Evolutionary conservation across 2,329 filamentous ascomycete species (phyloP).

Genomic region (Aspergillus proliferans): DNA sequence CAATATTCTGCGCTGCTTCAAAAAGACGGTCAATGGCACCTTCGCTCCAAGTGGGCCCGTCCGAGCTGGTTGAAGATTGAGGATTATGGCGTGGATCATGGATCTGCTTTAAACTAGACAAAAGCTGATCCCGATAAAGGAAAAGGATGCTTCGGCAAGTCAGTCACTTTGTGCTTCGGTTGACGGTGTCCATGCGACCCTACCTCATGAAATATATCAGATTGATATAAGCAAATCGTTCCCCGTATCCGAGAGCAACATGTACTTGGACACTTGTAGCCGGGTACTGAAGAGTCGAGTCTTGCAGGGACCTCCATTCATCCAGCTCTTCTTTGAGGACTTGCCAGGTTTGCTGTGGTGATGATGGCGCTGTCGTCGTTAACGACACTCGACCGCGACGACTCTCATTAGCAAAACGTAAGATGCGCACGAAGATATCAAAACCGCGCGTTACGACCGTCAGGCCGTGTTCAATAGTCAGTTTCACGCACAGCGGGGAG

Average conservation of each 20-base stretch:
- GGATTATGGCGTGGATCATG: slow-evolving; percentile 12
- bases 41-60: slow-evolving; percentile 4
- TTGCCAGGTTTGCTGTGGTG: slow-evolving; percentile 22
- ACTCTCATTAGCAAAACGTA: slow-evolving; percentile 32
- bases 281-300: slow-evolving; percentile 27
- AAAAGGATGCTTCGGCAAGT: slow-evolving; percentile 23
- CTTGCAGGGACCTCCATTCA: slow-evolving; percentile 30
- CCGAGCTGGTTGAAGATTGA: slow-evolving; percentile 9
- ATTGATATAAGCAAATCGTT: slow-evolving; percentile 34
- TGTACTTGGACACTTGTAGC: slow-evolving; percentile 29
- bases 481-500: slow-evolving; percentile 11
- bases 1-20: slow-evolving; percentile 27
- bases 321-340: slow-evolving; percentile 27
- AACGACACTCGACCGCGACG: slow-evolving; percentile 22
- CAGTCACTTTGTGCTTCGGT: neutral
- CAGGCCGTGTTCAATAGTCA: slow-evolving; percentile 29
- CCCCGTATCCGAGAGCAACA: slow-evolving; percentile 30
- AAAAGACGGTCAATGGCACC: slow-evolving; percentile 27
- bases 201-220: slow-evolving; percentile 34
- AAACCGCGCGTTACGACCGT: slow-evolving; percentile 32
- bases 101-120: slow-evolving; percentile 23
- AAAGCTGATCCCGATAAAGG: slow-evolving; percentile 28
- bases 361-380: slow-evolving; percentile 3
- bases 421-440: slow-evolving; percentile 32
- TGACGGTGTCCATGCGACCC: neutral